A percentile compares a stretch with the other conserved stretches of the same genome.
Evolutionary conservation across 2,329 filamentous ascomycete genomes (phyloP).

Genomic region (Penicillium sp.): DNA sequence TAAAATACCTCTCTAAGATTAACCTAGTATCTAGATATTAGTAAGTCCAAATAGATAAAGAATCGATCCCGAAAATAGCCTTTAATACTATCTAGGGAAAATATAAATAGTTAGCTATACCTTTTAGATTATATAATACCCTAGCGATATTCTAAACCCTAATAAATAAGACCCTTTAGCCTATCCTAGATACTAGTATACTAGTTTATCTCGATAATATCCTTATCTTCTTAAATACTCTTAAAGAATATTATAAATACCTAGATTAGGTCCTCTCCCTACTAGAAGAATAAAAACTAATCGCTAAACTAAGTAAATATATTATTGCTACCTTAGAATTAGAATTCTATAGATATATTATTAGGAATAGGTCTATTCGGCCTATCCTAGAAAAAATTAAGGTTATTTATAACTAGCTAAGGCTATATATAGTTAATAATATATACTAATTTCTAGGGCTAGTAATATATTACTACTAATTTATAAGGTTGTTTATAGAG

Average conservation of each 20-base stretch:
- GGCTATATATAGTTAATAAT: constrained; percentile 9
- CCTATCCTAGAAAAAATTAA: constrained; percentile 17
- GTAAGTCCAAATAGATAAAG: not conserved
- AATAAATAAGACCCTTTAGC: not conserved
- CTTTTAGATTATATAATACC: constrained; percentile 1
- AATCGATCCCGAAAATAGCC: not conserved
- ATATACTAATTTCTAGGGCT: constrained; percentile 21
- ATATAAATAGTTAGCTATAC: constrained; percentile 3
- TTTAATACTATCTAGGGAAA: not conserved
- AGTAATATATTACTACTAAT: constrained; percentile 22
- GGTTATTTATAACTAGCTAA: constrained; percentile 11
- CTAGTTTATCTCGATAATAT: constrained; percentile 5
- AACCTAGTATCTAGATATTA: not conserved
- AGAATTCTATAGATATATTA: not conserved
- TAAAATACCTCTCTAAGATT: not conserved
- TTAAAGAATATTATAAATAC: constrained; percentile 1
- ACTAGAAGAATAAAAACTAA: constrained; percentile 1
- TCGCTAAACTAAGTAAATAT: constrained; percentile 6
- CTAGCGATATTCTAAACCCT: not conserved
- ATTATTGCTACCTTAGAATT: not conserved
- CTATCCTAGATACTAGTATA: constrained; percentile 5
- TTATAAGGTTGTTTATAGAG: constrained; percentile 22
- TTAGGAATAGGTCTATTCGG: constrained; percentile 2
- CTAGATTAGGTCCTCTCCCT: constrained; percentile 1
- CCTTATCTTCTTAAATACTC: constrained; percentile 1